Base-by-base conservation (phyloP, 371 early-diverging fungal species). In the Haplosporangium sp. region DNA sequence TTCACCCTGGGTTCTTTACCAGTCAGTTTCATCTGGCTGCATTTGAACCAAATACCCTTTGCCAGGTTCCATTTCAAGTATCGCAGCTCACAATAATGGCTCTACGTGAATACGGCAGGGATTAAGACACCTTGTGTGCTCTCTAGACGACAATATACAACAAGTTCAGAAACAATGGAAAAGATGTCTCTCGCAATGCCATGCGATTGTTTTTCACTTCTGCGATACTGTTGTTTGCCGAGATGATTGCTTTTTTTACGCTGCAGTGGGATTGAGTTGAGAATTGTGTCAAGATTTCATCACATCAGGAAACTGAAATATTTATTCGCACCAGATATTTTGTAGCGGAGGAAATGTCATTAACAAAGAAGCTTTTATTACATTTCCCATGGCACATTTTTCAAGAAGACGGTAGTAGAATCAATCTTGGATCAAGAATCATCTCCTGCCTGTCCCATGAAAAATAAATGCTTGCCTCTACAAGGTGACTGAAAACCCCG, bases 31-130 rank as follows among this genome's bases (percentile, higher is more conserved):
- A 55, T 83, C 81, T 40, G 74, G 73, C 6, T 55, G 37, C 55
- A 85, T 70, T 52, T 75, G 58, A 6, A 90, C 75, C 43, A 83
- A 63, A 58, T 87, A 74, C 14, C 83, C 86, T 36, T 82, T 69
- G n/a, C 82, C 82, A 20, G 81, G 65, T 11, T 82, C 64, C 45
- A 83, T 63, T 18, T 85, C 73, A 20, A 61, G 38, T 82, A 83
- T 11, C 82, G 72, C 11, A 91, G 56, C 0, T 83, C 80, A 14
- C 76, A 79, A 69, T 92, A 93, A 59, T 91, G 90, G 40, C 81
- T 74, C 63, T 89, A 91, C 2, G 90, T 84, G 70, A 94, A 94
- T 20, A 93, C 89, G 41, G 93, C 92, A 6, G 94, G 93, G 54
- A 93, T 93, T 16, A 60, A 65, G 43, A 94, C 84, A 73, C 93